Base-by-base conservation (phyloP, 345 rosid species). In the Arabidopsis suecica region DNA sequence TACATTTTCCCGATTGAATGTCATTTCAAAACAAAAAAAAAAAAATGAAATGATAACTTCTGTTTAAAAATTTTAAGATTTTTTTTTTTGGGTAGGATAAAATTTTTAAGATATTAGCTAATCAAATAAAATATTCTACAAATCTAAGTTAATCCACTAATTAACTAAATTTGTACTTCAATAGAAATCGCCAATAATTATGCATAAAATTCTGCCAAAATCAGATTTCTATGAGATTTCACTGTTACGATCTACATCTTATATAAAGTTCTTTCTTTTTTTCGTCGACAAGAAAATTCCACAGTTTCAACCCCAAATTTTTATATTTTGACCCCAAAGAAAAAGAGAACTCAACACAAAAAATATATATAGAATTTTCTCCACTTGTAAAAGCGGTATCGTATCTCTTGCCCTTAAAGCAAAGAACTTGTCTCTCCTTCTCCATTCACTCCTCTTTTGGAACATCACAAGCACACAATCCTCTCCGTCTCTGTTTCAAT, bases 361-460 rank as follows among this genome's bases (percentile, higher is more conserved):
- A 16, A 7, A n/a, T 44, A 60, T 30, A 60, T 23, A 76, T 54
- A 33, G 13, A 69, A 61, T 53, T 18, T 18, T 51, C 59, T 69
- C 75, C 80, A 62, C 70, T 69, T 76, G 70, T 58, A 40, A 71
- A 77, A 77, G 77, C 20, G 49, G 68, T 38, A 22, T 57, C 16
- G 80, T 64, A 78, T 79, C 67, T 76, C 84, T 79, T 82, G 78
- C 42, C 76, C 60, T 61, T 71, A 72, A 82, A 82, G 84, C 73
- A 82, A 75, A 79, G 82, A 82, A 78, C 75, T 78, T 72, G 51
- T 51, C 50, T 48, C 65, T 78, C 68, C 58, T 40, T 60, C 68
- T 78, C 73, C 61, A 63, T 59, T 9, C n/a, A 70, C 6, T 51
- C 63, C 36, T 69, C 79, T 74, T 59, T 38, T 18, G 18, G 34